Base-by-base conservation (phyloP, 2,329 filamentous ascomycete species). In the Domatiomyces catenatus region DNA sequence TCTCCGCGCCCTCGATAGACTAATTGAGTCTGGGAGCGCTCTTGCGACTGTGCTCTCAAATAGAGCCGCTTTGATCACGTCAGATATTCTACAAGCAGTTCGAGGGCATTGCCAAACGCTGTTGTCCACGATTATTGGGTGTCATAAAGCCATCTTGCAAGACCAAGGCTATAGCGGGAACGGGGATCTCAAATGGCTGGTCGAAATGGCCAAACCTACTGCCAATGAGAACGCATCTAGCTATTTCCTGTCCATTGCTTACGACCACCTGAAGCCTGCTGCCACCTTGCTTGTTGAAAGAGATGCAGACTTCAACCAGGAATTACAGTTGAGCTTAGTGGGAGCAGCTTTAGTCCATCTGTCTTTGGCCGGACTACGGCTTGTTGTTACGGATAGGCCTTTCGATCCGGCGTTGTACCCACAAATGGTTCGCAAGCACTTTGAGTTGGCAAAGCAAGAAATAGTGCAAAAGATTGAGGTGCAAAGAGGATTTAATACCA, bases 361-460 rank as follows among this genome's bases (percentile, higher is more conserved):
- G 53, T 83, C 86, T 1, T 67, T 89, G 18, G 81, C 82, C 15
- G 78, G 83, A 42, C 72, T 96, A 46, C 77, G 77, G 54, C 73
- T 95, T 2, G 95, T 90, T 61, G 80, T 96, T 2, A 89, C 93
- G 0, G 83, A 94, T 64, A 81, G 83, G 57, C 76, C 84, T 2
- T 92, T 90, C 60, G 92, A 98, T 64, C 92, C 92, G 1, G 80
- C 79, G 1, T 63, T 80, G 32, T 70, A 70, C 47, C 67, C 76
- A 5, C 71, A 72, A 48, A 75, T 94, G 17, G 81, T 87, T 58
- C 76, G 79, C 18, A 66, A 74, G 49, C 69, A 77, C 19, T 74
- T 83, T 61, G 63, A 70, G 17, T 71, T 80, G 51, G 72, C 84
- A 42, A 75, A 77, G 46, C 56, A 63, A 2, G 69, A 74, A 8